Evolutionary conservation across 768 basidiomycete genomes (phyloP), one percentile per base, ranked within the genome.

Genomic region (Leucocoprinus leucothites): DNA sequence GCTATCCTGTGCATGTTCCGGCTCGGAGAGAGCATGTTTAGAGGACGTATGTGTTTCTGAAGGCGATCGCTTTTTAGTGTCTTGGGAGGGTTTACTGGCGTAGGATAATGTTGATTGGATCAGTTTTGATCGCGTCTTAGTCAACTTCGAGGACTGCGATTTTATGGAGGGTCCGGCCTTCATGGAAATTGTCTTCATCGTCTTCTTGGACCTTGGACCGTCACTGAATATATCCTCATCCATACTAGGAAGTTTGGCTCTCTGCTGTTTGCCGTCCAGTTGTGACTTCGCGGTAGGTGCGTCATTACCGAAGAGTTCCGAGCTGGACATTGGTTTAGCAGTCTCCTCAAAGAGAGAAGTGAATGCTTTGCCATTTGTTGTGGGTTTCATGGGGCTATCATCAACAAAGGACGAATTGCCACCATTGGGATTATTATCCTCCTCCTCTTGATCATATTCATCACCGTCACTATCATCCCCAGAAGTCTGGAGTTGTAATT

Each of bases 331-430:
- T 26, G 57, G 40, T 49, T 52, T 42, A 36, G 26, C 35, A 14
- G 59, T 64, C 51, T 80, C 79, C 24, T 88, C 81, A 64, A 92
- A 92, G 44, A 92, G 69, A 25, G 80, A 68, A 58, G 80, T 83
- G 72, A 90, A 92, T 2, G 76, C 76, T 65, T 81, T 86, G 49
- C 78, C 77, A 43, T 79, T 78, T 22, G 71, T 70, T 2, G 77
- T 75, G 19, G 72, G 72, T 65, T 91, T 91, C 51, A 84, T 73
- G 8, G 90, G 90, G 3, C 90, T 89, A 63, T 90, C 83, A 28
- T 76, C 81, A 3, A 92, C 74, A 64, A 87, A 85, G 9, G 78
- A 81, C 3, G 73, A 68, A 51, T 78, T 69, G 18, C 55, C 65
- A 22, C 66, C 65, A 2, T 38, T 31, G 55, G 60, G 60, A 40